Conservation (phyloP, 257 asterid species). For the Rhazya stricta region DNA sequence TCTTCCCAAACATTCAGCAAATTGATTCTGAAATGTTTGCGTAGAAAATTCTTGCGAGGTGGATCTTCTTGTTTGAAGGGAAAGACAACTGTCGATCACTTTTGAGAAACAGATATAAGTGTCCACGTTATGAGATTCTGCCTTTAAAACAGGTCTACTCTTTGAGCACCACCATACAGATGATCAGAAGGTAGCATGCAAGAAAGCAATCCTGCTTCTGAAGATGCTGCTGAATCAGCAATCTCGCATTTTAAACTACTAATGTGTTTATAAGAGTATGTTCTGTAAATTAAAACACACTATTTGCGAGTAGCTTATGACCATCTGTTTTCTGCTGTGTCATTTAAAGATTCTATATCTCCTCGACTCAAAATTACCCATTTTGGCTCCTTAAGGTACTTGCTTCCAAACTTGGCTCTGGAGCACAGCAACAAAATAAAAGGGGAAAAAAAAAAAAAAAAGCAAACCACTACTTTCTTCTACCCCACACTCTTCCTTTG, state of each 20-base stretch:
- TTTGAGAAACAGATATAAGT: background rate
- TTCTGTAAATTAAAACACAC: background rate
- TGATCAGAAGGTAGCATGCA: background rate
- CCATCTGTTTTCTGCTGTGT: background rate
- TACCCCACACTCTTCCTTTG: background rate
- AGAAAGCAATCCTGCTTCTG: background rate
- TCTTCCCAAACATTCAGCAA: slow-evolving; percentile 78
- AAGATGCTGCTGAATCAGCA: background rate
- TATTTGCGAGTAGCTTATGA: background rate
- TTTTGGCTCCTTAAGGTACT: too few relatives aligned
- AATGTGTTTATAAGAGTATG: background rate
- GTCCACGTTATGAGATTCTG: background rate
- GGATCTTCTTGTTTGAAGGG: slow-evolving; percentile 7
- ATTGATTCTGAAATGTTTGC: slow-evolving; percentile 68
- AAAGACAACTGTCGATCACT: slow-evolving; percentile 1
- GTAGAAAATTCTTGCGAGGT: slow-evolving; percentile 21
- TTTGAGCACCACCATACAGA: background rate
- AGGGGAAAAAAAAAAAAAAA: too few relatives aligned
- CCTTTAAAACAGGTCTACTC: too few relatives aligned
- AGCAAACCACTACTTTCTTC: too few relatives aligned
- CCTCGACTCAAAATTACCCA: background rate
- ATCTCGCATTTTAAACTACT: background rate
- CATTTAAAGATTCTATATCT: background rate
- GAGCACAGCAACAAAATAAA: background rate
- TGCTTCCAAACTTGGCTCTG: background rate